phyloP scores from a whole-genome alignment of 2,329 filamentous ascomycete genomes.

The Fusarium succisae region DNA sequence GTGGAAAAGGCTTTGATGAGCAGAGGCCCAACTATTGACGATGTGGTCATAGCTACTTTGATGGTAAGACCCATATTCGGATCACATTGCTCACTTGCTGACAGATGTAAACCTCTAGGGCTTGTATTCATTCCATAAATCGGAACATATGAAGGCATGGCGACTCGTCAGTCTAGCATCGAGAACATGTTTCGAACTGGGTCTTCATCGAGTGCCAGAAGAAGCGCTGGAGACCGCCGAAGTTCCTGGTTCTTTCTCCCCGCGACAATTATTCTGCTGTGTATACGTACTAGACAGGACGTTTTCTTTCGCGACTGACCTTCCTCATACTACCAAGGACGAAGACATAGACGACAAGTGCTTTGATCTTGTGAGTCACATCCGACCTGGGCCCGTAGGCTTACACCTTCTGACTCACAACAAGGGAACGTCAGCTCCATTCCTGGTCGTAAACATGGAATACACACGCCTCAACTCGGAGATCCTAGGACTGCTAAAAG shows the following conservation, averaged over 20 bases:
- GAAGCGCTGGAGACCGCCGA: fast-evolving
- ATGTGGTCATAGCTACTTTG: background rate
- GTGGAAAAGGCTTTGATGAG: background rate
- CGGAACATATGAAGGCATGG: background rate
- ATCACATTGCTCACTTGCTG: background rate
- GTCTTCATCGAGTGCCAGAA: background rate
- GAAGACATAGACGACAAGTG: background rate
- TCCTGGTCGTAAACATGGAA: background rate
- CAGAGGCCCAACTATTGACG: background rate
- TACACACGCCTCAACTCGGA: background rate
- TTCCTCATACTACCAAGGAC: background rate
- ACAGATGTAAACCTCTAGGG: background rate
- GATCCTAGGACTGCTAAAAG: background rate
- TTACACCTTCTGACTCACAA: background rate
- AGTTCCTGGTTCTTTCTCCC: fast-evolving
- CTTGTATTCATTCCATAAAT: background rate
- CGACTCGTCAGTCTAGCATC: background rate
- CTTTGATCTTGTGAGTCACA: background rate
- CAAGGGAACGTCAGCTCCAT: background rate
- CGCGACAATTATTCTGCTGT: background rate
- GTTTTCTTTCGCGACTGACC: background rate
- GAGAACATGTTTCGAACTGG: background rate
- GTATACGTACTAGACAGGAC: background rate
- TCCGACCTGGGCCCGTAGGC: fast-evolving
- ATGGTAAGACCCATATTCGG: background rate